Percentiles rank a stretch among this genome's conserved stretches.
Evolutionary conservation across 176 grass and related monocot species (phyloP).

Genomic region (Oryza rufipogon): DNA sequence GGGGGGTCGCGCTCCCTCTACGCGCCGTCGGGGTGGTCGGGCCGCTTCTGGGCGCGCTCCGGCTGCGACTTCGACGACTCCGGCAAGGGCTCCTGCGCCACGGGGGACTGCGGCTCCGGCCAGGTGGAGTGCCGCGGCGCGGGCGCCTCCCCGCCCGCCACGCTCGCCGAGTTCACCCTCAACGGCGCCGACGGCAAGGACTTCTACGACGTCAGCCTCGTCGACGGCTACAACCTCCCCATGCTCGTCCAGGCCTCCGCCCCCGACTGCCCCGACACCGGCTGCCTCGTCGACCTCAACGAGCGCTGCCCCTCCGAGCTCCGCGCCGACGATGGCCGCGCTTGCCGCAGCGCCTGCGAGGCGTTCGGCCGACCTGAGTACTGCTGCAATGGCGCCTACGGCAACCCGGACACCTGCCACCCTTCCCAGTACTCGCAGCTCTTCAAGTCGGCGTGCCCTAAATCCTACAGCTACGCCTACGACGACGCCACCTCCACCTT

Average conservation of each 20-base stretch:
- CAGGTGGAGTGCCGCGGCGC: conserved; percentile 71
- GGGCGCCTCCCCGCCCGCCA: conserved; percentile 70
- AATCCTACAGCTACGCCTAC: conserved; percentile 93
- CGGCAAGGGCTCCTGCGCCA: conserved; percentile 72
- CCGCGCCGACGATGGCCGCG: conserved; percentile 55
- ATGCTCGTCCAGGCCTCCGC: conserved; percentile 62
- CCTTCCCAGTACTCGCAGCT: conserved; percentile 91
- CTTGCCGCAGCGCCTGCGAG: conserved; percentile 80
- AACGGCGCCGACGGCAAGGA: conserved; percentile 54
- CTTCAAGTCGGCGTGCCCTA: conserved; percentile 91
- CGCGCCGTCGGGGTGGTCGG: conserved; percentile 74
- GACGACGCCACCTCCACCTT: conserved; percentile 95
- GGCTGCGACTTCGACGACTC: conserved; percentile 63
- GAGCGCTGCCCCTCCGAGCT: conserved; percentile 74
- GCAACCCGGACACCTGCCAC: conserved; percentile 73
- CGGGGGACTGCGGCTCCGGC: conserved; percentile 85
- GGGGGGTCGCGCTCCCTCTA: conserved; percentile 56
- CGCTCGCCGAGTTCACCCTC: conserved; percentile 96
- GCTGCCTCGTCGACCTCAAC: conserved; percentile 80
- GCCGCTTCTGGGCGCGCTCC: conserved; percentile 88
- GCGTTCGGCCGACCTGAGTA: conserved; percentile 78
- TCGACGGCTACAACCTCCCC: conserved; percentile 91
- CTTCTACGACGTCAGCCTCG: conserved; percentile 98
- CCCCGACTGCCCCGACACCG: conserved; percentile 58
- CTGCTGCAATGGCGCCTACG: conserved; percentile 88